phyloP scores from a whole-genome alignment of 768 basidiomycete genomes.

The Harrya chromipes region DNA sequence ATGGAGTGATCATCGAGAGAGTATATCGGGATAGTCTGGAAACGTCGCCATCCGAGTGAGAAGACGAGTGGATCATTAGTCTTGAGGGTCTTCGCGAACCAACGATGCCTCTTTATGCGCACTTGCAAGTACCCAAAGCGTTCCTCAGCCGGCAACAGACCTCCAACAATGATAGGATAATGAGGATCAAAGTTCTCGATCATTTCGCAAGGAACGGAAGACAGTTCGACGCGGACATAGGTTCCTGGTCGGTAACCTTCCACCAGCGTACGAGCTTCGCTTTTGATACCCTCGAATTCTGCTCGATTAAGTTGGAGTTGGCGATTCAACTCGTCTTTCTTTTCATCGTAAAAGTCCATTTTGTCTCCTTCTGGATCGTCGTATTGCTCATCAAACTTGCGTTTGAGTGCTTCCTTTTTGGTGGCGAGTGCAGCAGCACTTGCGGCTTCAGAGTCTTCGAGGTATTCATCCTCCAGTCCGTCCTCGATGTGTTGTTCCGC shows the following conservation, averaged over 20 bases:
- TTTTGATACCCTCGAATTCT: constrained; percentile 80
- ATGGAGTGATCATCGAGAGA: constrained; percentile 97
- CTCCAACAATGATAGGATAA: constrained; percentile 91
- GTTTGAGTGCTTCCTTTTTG: constrained; percentile 90
- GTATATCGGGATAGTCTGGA: constrained; percentile 94
- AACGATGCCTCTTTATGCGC: constrained; percentile 93
- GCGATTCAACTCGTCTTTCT: constrained; percentile 87
- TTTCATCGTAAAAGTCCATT: constrained; percentile 85
- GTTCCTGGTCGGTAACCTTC: constrained; percentile 90
- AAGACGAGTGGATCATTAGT: constrained; percentile 96
- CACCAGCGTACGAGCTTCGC: constrained; percentile 74
- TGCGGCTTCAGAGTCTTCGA: constrained; percentile 29
- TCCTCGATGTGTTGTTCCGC: constrained; percentile 42
- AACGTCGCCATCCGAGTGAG: constrained; percentile 96
- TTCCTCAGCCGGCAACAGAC: constrained; percentile 86
- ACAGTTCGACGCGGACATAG: constrained; percentile 90
- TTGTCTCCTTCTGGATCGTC: constrained; percentile 81
- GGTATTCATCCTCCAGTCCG: constrained; percentile 35
- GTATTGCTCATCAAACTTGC: constrained; percentile 96
- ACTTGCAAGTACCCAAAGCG: constrained; percentile 93
- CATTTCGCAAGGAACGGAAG: constrained; percentile 84
- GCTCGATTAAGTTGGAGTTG: constrained; percentile 80
- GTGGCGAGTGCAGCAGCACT: constrained; percentile 59
- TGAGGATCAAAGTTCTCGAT: constrained; percentile 89
- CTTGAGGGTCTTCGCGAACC: constrained; percentile 89